Base-by-base conservation (phyloP, 2,329 filamentous ascomycete species). In the Aureobasidium vineae region DNA sequence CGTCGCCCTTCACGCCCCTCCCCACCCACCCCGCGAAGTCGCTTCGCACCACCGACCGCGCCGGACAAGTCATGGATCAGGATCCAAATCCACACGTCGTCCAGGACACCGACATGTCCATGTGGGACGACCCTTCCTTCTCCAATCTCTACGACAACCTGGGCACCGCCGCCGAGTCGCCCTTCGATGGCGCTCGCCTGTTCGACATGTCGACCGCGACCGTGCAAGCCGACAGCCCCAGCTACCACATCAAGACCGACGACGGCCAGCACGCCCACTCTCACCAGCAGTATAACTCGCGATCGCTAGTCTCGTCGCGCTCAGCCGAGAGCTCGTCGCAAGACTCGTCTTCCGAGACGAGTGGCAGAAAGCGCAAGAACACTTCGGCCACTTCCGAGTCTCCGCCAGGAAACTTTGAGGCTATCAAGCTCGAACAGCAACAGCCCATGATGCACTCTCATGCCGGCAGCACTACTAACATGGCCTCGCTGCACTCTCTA, bases 291-390 rank as follows among this genome's bases (percentile, higher is more conserved):
- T 68, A 68, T 61, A 63, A 70, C 23, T 60, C 67, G 7, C 67
- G 68, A 54, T 70, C 60, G 33, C 49, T 68, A 7, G 45, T 68
- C 21, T 73, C 72, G 11, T 73, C 72, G 2, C 67, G 72, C 16
- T 78, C 77, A 15, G 74, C 74, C 3, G 77, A 79, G 63, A 79
- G 75, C 69, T 79, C 77, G 5, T 76, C 75, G 67, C 77, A 79
- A 67, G 78, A 79, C 69, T 79, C 77, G 21, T 74, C 77, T 5
- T 79, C 78, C 11, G 77, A 79, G 65, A 75, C 77, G 2, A 75
- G 75, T 68, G 69, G 73, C 50, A 75, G 76, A 19, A 79, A 79
- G 73, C 73, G 77, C 43, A 79, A 79, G 71, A 74, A 76, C n/a
- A 75, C 75, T 28, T 75, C 75, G 23, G 73, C 76, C 21, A 75